Conservation (phyloP, 805 yeast species). For the Candida caryicola region DNA sequence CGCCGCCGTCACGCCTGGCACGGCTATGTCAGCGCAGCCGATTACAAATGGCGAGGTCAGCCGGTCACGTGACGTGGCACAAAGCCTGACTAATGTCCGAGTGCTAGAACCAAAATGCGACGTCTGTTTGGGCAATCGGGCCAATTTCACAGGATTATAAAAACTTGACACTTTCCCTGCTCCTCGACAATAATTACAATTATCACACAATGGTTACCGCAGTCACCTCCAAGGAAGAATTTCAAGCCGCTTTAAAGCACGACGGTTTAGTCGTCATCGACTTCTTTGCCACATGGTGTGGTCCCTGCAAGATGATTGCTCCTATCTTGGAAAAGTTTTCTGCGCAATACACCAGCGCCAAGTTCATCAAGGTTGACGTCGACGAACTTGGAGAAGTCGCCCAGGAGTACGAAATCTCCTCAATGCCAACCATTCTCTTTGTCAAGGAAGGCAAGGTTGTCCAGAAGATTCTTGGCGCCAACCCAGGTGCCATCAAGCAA, state of each 20-base stretch:
- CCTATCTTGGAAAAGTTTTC: slow-evolving; percentile 87
- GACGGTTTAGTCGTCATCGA: slow-evolving; percentile 86
- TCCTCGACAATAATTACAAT: no score
- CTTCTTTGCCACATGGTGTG: slow-evolving; percentile 98
- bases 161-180: no score
- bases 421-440: slow-evolving; percentile 66
- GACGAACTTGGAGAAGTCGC: slow-evolving; percentile 80
- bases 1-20: no score
- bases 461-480: slow-evolving; percentile 84
- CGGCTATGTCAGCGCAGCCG: no score
- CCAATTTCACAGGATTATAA: no score
- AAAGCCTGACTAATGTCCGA: not conserved
- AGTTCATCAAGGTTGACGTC: slow-evolving; percentile 88
- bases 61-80: no score
- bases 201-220: slow-evolving; percentile 44
- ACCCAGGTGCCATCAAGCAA: slow-evolving; percentile 78
- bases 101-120: not conserved
- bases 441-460: slow-evolving; percentile 81
- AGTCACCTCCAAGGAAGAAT: slow-evolving; percentile 47
- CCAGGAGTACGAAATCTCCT: slow-evolving; percentile 53
- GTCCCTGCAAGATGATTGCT: slow-evolving; percentile 97
- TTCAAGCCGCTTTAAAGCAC: slow-evolving; percentile 58
- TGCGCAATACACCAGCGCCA: slow-evolving; percentile 59
- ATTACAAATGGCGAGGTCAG: no score
- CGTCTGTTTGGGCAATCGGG: no score